Conservation (phyloP, 345 rosid genomes). For the Erysimum cheiranthoides region DNA sequence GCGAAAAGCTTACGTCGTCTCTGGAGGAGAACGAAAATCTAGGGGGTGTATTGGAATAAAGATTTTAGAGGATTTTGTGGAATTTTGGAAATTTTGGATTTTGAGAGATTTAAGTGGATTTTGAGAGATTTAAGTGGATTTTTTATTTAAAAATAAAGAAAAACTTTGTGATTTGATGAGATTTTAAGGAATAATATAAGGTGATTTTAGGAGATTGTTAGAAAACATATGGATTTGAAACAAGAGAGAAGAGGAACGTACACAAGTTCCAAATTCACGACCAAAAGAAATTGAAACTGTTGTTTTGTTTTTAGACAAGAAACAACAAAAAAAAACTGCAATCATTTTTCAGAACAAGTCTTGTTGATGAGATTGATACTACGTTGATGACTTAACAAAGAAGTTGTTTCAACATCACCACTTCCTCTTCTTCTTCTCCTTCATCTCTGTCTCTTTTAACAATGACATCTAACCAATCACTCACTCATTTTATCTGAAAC, state of each 20-base stretch:
- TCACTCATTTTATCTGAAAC: slow-evolving; percentile 65
- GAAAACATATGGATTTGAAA: too few species aligned
- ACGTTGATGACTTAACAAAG: slow-evolving; percentile 41
- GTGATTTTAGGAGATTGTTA: too few species aligned
- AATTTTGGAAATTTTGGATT: too few species aligned
- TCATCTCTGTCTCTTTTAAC: slow-evolving; percentile 29
- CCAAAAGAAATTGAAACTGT: background rate
- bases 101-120: too few species aligned
- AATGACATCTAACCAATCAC: slow-evolving; percentile 65
- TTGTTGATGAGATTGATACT: slow-evolving; percentile 22
- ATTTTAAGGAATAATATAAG: too few species aligned
- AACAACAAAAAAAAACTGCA: too few species aligned
- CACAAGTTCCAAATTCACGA: background rate
- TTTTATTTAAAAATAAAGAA: too few species aligned
- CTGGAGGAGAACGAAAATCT: background rate
- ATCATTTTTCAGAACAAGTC: slow-evolving; percentile 6
- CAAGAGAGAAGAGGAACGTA: background rate
- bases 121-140: too few species aligned
- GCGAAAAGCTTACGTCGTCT: slow-evolving; percentile 19
- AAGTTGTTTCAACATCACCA: slow-evolving; percentile 61
- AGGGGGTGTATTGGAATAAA: too few species aligned
- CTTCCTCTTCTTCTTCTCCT: slow-evolving; percentile 16
- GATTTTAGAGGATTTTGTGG: too few species aligned
- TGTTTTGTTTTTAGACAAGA: too few species aligned
- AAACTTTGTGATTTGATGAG: too few species aligned